phyloP scores from a whole-genome alignment of 495 filamentous ascomycete species.

The Neurospora sp. region DNA sequence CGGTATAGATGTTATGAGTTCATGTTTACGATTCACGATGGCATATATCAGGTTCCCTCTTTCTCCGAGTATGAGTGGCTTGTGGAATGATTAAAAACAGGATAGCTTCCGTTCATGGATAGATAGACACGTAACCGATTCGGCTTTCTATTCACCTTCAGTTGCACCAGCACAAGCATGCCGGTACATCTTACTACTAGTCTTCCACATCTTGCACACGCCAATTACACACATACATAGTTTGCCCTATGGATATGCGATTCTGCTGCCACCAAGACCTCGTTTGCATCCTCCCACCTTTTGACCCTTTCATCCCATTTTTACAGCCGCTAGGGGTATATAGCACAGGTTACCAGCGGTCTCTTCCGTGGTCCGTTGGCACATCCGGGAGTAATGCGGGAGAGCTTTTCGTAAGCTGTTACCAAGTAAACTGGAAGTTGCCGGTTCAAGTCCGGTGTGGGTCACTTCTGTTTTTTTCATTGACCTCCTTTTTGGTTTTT shows the following conservation, averaged over 20 bases:
- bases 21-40: neutral
- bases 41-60: neutral
- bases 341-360: neutral
- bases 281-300: neutral
- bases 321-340: neutral
- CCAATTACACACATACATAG: neutral
- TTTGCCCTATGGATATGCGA: neutral
- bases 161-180: neutral
- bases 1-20: neutral
- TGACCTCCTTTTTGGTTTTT: no score
- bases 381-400: neutral
- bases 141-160: neutral
- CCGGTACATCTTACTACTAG: no score
- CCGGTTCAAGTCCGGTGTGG: neutral
- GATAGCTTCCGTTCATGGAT: neutral
- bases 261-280: neutral
- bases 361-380: neutral
- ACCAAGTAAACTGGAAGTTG: neutral
- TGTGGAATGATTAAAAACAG: no score
- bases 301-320: neutral
- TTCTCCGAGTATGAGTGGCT: neutral
- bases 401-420: neutral
- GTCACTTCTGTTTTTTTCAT: neutral
- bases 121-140: neutral
- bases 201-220: neutral